Conservation (phyloP, 441 rosid species). For the Erysimum cheiri region DNA sequence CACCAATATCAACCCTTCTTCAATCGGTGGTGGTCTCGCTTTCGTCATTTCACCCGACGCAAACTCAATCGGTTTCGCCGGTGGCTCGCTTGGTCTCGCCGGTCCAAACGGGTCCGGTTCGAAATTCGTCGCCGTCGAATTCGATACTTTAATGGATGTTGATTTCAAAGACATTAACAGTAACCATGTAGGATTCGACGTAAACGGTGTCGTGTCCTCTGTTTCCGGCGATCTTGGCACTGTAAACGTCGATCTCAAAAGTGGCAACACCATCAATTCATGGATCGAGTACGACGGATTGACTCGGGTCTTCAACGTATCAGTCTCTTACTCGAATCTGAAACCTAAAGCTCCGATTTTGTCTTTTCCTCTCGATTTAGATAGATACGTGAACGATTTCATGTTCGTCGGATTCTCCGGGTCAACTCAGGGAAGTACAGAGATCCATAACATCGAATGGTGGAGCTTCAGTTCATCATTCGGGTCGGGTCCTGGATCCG, state of each 20-base stretch:
- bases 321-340: constrained; percentile 80
- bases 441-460: constrained; percentile 80
- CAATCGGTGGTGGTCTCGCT: constrained; percentile 87
- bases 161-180: constrained; percentile 73
- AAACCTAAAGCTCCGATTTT: constrained; percentile 75
- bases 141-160: constrained; percentile 85
- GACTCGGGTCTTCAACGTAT: constrained; percentile 50
- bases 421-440: constrained; percentile 88
- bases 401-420: constrained; percentile 91
- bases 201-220: constrained; percentile 72
- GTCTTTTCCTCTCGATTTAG: constrained; percentile 65
- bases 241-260: constrained; percentile 74
- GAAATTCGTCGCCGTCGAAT: constrained; percentile 78
- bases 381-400: constrained; percentile 76
- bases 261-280: constrained; percentile 79
- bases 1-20: constrained; percentile 72
- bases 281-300: constrained; percentile 83
- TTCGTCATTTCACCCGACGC: constrained; percentile 71
- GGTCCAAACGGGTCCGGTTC: constrained; percentile 39
- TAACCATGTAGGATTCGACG: constrained; percentile 89
- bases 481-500: constrained; percentile 48
- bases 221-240: constrained; percentile 66
- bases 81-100: constrained; percentile 67
- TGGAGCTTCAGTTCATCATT: constrained; percentile 84
- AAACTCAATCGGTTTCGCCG: constrained; percentile 63